Conservation (phyloP, 2,329 filamentous ascomycete genomes). For the Metarhizium sp. region DNA sequence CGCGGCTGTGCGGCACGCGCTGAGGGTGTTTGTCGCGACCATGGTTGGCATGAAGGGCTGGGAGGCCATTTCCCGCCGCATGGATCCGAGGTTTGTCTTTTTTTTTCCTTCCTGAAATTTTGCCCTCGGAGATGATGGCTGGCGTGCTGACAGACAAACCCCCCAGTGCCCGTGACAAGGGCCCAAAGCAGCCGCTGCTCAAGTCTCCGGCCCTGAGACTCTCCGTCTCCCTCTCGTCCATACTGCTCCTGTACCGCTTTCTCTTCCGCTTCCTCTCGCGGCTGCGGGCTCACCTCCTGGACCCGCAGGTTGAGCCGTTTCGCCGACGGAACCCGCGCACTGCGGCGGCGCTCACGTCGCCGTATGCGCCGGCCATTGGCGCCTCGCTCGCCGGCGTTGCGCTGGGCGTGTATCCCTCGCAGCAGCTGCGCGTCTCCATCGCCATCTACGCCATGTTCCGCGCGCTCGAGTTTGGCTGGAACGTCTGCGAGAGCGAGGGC, state of each 20-base stretch:
- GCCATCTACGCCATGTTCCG: constrained; percentile 75
- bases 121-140: too few species aligned
- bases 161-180: constrained; percentile 19
- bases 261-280: constrained; percentile 84
- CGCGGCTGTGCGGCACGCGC: constrained; percentile 58
- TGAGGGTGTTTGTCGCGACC: constrained; percentile 60
- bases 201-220: constrained; percentile 65
- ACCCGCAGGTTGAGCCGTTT: constrained; percentile 73
- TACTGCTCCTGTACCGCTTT: constrained; percentile 80
- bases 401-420: constrained; percentile 62
- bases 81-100: constrained; percentile 36
- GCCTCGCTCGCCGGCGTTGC: constrained; percentile 80
- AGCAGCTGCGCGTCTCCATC: constrained; percentile 63
- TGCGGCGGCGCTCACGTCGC: constrained; percentile 66
- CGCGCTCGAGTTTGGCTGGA: constrained; percentile 80
- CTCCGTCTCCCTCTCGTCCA: constrained; percentile 72
- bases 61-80: constrained; percentile 38
- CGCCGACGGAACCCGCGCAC: constrained; percentile 72
- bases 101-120: background rate
- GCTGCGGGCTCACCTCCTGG: constrained; percentile 68
- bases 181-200: constrained; percentile 41
- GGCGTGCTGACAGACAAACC: background rate
- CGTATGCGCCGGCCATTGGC: constrained; percentile 80
- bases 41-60: constrained; percentile 55
- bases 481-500: constrained; percentile 66